Base-by-base conservation (phyloP, 2,329 filamentous ascomycete genomes). In the Cladorrhinum sp. region DNA sequence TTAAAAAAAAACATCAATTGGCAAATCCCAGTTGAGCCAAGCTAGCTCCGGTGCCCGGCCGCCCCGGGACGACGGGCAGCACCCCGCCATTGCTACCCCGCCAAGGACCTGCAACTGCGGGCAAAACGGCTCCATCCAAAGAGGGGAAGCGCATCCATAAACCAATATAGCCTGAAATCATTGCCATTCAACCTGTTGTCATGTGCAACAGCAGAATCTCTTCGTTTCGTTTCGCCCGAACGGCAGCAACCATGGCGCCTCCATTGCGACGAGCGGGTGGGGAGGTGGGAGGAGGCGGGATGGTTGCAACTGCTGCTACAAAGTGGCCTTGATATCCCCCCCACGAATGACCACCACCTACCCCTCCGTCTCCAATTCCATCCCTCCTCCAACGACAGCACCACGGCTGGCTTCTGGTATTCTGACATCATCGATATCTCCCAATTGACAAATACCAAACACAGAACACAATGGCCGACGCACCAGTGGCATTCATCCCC, bases 401-500 rank as follows among this genome's bases (percentile, higher is more conserved):
- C n/a, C n/a, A n/a, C n/a, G n/a, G n/a, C n/a, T n/a, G n/a, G n/a
- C n/a, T n/a, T n/a, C n/a, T n/a, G n/a, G n/a, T n/a, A n/a, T n/a
- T n/a, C 42, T 46, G 42, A 46, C 42, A 46, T 46, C 42, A 46
- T 46, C 42, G 36, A 18, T 3, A 46, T 4, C 10, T 18, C 18
- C n/a, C 4, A 36, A 36, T 36, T 36, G 33, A 36, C 26, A 28
- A 28, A 28, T 28, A 36, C 42, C 42, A 46, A 46, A 46, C 7
- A 46, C 16, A 46, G 10, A 18, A 46, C 18, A 46, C 16, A 52
- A 81, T 81, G 77, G 66, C 77, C 46, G 73, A 81, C 72, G 76
- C 80, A 39, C 73, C 82, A 49, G 83, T 88, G 70, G 79, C 81
- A 49, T 91, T 94, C 76, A 79, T 94, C 64, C 87, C 90, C 23